Evolutionary conservation across 1,284 basidiomycete species (phyloP).

Genomic region (Irpex lacteus): DNA sequence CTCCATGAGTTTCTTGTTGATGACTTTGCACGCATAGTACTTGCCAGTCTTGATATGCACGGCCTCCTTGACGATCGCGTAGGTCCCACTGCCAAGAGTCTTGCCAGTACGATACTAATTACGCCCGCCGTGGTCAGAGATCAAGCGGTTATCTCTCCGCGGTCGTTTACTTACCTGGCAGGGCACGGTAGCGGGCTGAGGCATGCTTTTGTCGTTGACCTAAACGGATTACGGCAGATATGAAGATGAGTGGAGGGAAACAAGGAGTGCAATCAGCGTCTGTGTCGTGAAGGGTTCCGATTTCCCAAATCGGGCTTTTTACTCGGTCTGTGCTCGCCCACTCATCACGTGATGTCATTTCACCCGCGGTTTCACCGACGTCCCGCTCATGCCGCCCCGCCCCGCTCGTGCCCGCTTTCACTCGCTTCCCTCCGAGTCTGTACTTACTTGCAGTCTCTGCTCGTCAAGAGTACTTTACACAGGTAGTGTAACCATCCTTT

Average conservation of each 20-base stretch:
- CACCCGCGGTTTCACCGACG: too few relatives aligned
- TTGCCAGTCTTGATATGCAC: conserved; percentile 91
- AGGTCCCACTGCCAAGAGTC: conserved; percentile 89
- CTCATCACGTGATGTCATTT: too few relatives aligned
- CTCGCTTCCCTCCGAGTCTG: too few relatives aligned
- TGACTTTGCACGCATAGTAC: conserved; percentile 89
- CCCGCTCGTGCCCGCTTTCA: too few relatives aligned
- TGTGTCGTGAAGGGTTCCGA: background rate
- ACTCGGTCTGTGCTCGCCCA: too few relatives aligned
- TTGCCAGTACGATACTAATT: conserved; percentile 90
- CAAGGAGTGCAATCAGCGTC: background rate
- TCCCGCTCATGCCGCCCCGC: too few relatives aligned
- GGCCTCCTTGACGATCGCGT: conserved; percentile 92
- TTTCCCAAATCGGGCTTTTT: too few relatives aligned
- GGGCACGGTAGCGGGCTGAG: conserved; percentile 47
- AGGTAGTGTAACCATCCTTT: too few relatives aligned
- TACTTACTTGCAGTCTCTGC: too few relatives aligned
- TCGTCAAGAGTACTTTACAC: too few relatives aligned
- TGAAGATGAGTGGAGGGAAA: background rate
- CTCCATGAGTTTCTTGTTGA: conserved; percentile 98
- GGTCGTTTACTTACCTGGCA: conserved; percentile 48
- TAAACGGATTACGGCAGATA: background rate
- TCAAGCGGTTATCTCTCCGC: background rate
- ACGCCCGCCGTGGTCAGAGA: background rate
- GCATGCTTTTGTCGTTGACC: conserved; percentile 7